These are phyloP conservation scores for Trametes cinnabarina DNA, from an alignment of 768 basidiomycete genomes.

Conservation along the genomic window DNA sequence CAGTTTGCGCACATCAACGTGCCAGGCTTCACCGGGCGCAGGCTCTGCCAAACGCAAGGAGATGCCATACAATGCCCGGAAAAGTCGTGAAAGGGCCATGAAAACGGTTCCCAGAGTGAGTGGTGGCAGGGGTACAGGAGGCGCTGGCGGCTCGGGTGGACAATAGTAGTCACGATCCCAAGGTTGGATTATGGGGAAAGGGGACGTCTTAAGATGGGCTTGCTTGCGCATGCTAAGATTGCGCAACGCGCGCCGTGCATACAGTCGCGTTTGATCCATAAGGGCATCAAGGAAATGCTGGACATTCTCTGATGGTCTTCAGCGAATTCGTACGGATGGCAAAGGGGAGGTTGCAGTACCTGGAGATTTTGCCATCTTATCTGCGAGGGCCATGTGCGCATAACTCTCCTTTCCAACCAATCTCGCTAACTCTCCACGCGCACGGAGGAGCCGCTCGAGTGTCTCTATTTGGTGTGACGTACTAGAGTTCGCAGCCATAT, in stretches of 20 bases:
- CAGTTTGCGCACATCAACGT: slow-evolving; percentile 82
- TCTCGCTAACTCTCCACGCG: slow-evolving; percentile 78
- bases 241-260: slow-evolving; percentile 71
- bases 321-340: neutral
- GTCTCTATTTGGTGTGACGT: slow-evolving; percentile 70
- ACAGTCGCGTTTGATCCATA: slow-evolving; percentile 74
- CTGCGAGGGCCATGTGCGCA: slow-evolving; percentile 81
- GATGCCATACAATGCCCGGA: slow-evolving; percentile 85
- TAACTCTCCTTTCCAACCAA: slow-evolving; percentile 85
- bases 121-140: slow-evolving; percentile 68
- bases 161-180: slow-evolving; percentile 98
- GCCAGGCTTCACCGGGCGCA: slow-evolving; percentile 83
- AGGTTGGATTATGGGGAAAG: slow-evolving; percentile 72
- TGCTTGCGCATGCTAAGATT: slow-evolving; percentile 72
- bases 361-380: slow-evolving; percentile 97
- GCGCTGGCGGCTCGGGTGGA: slow-evolving; percentile 71
- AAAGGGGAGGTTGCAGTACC: slow-evolving; percentile 43
- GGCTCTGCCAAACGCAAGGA: slow-evolving; percentile 69
- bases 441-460: slow-evolving; percentile 71
- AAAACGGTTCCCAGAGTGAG: slow-evolving; percentile 90
- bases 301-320: slow-evolving; percentile 65
- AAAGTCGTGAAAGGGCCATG: slow-evolving; percentile 86
- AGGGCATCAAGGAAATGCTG: slow-evolving; percentile 79
- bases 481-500: slow-evolving; percentile 79
- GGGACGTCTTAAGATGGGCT: slow-evolving; percentile 56